Conservation (phyloP, 257 asterid species). For the Paulownia fortunei region DNA sequence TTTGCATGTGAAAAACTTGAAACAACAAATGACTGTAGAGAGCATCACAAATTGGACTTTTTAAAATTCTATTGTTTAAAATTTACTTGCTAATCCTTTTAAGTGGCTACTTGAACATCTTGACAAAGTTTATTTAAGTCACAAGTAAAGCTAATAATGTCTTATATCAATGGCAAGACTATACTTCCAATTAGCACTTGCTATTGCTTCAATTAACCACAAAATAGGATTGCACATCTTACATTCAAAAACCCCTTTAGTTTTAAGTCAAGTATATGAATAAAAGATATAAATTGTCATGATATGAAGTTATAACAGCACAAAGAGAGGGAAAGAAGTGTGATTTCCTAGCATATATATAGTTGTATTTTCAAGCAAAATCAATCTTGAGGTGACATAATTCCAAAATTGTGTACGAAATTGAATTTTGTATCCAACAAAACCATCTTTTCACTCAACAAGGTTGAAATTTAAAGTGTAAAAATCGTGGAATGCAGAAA, state of each 20-base stretch:
- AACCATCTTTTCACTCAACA: too few species aligned
- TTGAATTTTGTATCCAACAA: background rate
- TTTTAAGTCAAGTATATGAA: background rate
- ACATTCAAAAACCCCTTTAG: background rate
- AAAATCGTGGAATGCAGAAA: too few species aligned
- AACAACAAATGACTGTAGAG: too few species aligned
- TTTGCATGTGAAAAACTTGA: too few species aligned
- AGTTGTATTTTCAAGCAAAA: background rate
- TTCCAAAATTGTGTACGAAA: background rate
- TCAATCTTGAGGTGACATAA: background rate
- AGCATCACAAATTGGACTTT: too few species aligned
- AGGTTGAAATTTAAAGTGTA: too few species aligned
- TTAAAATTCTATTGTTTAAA: too few species aligned
- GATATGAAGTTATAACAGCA: too few species aligned
- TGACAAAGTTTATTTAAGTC: background rate
- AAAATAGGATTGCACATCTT: background rate
- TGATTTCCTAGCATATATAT: background rate
- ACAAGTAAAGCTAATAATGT: background rate
- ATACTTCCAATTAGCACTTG: background rate
- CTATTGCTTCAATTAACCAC: slow-evolving; percentile 1
- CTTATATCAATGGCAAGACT: background rate
- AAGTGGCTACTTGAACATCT: background rate
- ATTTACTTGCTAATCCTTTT: too few species aligned
- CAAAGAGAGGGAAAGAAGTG: too few species aligned
- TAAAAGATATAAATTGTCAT: too few species aligned